Evolutionary conservation across 192 early-diverging fungal species (phyloP).

Genomic region (Podila epicladia): DNA sequence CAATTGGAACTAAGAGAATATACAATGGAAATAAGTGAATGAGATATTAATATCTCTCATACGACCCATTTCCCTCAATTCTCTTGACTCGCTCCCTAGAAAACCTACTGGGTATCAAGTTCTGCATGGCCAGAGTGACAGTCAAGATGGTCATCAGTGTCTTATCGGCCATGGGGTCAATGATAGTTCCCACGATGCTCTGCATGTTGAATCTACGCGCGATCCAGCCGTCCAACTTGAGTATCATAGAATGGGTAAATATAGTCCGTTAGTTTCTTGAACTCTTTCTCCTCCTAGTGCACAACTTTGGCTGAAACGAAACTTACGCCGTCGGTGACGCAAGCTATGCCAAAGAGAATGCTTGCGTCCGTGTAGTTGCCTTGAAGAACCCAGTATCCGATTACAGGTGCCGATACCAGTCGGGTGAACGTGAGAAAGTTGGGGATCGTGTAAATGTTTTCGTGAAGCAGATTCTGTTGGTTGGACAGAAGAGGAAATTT

Average conservation of each 20-base stretch:
- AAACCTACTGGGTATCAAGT: constrained; percentile 75
- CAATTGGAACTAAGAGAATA: constrained; percentile 65
- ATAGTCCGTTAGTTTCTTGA: background rate
- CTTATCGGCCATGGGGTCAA: constrained; percentile 96
- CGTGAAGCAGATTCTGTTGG: constrained; percentile 40
- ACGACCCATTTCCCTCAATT: background rate
- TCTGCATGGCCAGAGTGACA: constrained; percentile 75
- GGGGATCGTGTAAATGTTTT: constrained; percentile 92
- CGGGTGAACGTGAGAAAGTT: constrained; percentile 88
- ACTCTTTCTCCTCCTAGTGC: too few relatives aligned
- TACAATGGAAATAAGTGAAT: constrained; percentile 8
- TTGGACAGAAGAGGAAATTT: background rate
- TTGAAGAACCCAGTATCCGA: constrained; percentile 89
- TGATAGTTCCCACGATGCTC: constrained; percentile 86
- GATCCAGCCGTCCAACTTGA: constrained; percentile 84
- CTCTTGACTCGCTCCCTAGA: background rate
- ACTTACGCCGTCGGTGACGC: constrained; percentile 83
- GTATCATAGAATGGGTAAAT: background rate
- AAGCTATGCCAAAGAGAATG: constrained; percentile 80
- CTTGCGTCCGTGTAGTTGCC: constrained; percentile 78
- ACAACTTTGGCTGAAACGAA: background rate
- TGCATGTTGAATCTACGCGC: constrained; percentile 88
- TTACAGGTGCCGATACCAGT: constrained; percentile 81
- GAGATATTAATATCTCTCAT: background rate
- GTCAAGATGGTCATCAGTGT: constrained; percentile 91